phyloP scores from a whole-genome alignment of 73 alveolate genomes.

The Breviolum minutum region DNA sequence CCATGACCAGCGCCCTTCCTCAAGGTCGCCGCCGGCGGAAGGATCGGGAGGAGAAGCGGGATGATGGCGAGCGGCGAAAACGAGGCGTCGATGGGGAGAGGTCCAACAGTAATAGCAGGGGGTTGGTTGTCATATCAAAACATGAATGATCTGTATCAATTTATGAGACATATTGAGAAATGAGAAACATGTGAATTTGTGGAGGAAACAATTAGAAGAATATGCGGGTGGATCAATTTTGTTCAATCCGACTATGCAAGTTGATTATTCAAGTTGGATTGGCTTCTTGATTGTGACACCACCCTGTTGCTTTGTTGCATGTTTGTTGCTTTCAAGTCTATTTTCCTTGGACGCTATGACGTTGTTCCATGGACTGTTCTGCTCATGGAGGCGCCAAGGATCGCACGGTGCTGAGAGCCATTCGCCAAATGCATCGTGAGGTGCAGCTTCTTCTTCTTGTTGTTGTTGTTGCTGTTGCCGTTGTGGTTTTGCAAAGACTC shows the following conservation, averaged over 20 bases:
- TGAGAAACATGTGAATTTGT: too few species aligned
- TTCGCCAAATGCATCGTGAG: conserved; percentile 37
- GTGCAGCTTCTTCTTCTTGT: not conserved
- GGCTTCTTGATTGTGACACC: not conserved
- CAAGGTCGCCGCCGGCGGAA: conserved; percentile 3
- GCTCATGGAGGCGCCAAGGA: not conserved
- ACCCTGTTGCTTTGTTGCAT: not conserved
- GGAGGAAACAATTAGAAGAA: not conserved
- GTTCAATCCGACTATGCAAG: not conserved
- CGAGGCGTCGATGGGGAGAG: not conserved
- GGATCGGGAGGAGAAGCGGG: not conserved
- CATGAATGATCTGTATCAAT: not conserved
- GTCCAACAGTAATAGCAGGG: not conserved
- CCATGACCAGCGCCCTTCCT: not conserved
- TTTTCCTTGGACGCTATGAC: not conserved
- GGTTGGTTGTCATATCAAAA: not conserved
- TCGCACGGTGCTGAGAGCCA: conserved; percentile 7
- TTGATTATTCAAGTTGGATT: not conserved
- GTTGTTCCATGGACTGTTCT: not conserved
- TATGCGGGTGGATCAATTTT: not conserved
- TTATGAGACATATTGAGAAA: not conserved
- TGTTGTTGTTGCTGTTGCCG: not conserved
- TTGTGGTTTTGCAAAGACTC: not conserved
- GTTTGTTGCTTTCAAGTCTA: not conserved
- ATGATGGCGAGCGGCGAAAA: not conserved